Evolutionary conservation across 495 filamentous ascomycete species (phyloP).

Genomic region (Oidiodendron maius): DNA sequence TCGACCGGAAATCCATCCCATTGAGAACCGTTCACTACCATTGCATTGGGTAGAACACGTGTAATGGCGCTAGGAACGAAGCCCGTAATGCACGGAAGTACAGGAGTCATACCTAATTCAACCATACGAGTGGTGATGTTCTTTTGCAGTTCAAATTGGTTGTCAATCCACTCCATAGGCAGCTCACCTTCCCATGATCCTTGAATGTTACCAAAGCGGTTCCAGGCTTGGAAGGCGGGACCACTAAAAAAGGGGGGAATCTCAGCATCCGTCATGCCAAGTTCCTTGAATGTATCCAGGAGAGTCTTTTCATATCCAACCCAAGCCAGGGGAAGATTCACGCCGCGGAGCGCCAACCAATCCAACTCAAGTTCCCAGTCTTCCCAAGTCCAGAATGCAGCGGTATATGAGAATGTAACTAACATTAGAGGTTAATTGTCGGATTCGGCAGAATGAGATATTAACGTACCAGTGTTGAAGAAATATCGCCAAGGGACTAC

Average conservation of each 20-base stretch:
- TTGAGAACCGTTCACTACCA: conserved; percentile 37
- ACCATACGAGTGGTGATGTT: conserved; percentile 44
- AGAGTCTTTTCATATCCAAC: conserved; percentile 47
- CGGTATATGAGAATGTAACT: conserved; percentile 51
- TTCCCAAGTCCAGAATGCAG: conserved; percentile 47
- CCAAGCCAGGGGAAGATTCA: conserved; percentile 49
- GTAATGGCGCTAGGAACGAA: conserved; percentile 39
- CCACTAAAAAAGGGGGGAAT: conserved; percentile 41
- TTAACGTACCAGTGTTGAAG: conserved; percentile 37
- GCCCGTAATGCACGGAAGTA: conserved; percentile 42
- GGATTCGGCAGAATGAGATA: background rate
- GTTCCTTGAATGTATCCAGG: conserved; percentile 41
- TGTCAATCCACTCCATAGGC: conserved; percentile 39
- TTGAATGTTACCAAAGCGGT: conserved; percentile 51
- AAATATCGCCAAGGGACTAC: conserved; percentile 50
- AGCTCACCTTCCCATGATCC: conserved; percentile 40
- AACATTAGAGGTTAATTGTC: conserved; percentile 11
- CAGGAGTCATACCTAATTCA: conserved; percentile 49
- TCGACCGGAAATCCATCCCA: conserved; percentile 37
- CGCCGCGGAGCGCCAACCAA: conserved; percentile 47
- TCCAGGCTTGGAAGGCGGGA: conserved; percentile 51
- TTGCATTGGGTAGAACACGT: conserved; percentile 35
- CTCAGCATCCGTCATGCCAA: conserved; percentile 39
- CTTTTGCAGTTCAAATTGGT: conserved; percentile 40
- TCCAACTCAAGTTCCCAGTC: conserved; percentile 51